A percentile compares a stretch with the other conserved stretches of the same genome.
phyloP scores from a whole-genome alignment of 306 rosid species.

The Boehmeria nivea region DNA sequence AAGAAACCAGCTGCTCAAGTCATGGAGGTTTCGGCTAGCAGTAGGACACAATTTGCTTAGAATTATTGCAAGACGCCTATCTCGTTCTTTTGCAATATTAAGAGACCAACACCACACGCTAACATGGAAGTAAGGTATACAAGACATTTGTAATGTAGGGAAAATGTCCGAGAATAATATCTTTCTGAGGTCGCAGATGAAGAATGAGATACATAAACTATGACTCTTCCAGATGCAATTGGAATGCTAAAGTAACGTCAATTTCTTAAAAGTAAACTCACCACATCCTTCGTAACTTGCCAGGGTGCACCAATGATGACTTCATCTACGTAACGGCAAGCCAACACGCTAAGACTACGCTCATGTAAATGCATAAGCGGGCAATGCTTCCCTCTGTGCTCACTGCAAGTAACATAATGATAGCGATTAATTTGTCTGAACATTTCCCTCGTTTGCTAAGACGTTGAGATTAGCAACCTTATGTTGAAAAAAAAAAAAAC shows the following conservation, averaged over 20 bases:
- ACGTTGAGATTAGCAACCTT: no score
- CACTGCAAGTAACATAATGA: constrained; percentile 44
- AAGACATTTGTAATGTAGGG: background rate
- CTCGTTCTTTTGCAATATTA: no score
- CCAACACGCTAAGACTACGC: constrained; percentile 94
- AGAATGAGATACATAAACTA: no score
- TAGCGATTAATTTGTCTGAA: background rate
- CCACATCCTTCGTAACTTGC: constrained; percentile 91
- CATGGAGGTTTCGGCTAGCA: background rate
- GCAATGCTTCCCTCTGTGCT: constrained; percentile 61
- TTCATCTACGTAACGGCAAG: constrained; percentile 89
- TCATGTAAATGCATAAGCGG: constrained; percentile 96
- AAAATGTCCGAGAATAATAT: background rate
- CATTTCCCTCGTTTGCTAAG: background rate
- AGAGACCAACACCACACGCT: no score
- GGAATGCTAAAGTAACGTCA: no score
- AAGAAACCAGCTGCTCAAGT: background rate
- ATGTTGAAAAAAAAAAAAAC: constrained; percentile 1
- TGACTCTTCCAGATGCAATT: no score
- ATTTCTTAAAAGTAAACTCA: constrained; percentile 20
- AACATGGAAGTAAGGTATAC: background rate
- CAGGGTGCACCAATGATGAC: constrained; percentile 98
- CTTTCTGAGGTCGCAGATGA: no score
- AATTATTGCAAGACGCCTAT: background rate
- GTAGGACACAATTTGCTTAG: background rate